A percentile compares a stretch with the other conserved stretches of the same genome.
phyloP scores from a whole-genome alignment of 2,329 filamentous ascomycete species.

The Calonectria honghensis region DNA sequence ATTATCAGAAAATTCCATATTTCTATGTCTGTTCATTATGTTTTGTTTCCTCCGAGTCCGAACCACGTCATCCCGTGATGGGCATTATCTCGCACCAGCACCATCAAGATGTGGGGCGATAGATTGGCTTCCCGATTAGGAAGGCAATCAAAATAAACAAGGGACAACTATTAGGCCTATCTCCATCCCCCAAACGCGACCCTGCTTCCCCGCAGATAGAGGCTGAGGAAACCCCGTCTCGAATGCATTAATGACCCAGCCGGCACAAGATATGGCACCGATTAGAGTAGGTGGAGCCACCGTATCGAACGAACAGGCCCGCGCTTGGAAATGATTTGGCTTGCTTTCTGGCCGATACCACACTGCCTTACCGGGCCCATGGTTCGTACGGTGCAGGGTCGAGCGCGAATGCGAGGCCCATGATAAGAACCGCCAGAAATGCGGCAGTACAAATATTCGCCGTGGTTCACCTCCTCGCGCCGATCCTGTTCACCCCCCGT shows the following conservation, averaged over 20 bases:
- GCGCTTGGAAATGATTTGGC: conserved; percentile 3
- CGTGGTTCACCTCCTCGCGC: neutral
- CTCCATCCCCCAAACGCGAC: conserved; percentile 1
- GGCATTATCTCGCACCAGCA: conserved; percentile 5
- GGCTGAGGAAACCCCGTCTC: conserved; percentile 8
- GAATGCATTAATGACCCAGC: neutral
- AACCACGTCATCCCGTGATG: neutral
- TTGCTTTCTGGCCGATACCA: neutral
- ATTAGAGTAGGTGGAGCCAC: conserved; percentile 7
- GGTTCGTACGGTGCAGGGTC: neutral
- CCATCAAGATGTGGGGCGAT: conserved; percentile 6
- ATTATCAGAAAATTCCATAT: neutral
- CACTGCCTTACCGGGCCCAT: conserved; percentile 1
- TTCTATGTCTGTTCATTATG: neutral
- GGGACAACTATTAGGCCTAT: neutral
- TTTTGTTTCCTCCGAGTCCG: neutral
- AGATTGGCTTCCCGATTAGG: conserved; percentile 2
- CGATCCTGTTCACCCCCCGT: neutral
- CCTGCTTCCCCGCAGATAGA: conserved; percentile 18
- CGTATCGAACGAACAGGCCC: conserved; percentile 15
- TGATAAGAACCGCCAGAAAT: neutral
- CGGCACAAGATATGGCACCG: conserved; percentile 8
- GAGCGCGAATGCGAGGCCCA: neutral
- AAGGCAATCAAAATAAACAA: conserved; percentile 22
- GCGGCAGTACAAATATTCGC: conserved; percentile 7